phyloP scores from a whole-genome alignment of 2,329 filamentous ascomycete species.

The Penicillium sp. region DNA sequence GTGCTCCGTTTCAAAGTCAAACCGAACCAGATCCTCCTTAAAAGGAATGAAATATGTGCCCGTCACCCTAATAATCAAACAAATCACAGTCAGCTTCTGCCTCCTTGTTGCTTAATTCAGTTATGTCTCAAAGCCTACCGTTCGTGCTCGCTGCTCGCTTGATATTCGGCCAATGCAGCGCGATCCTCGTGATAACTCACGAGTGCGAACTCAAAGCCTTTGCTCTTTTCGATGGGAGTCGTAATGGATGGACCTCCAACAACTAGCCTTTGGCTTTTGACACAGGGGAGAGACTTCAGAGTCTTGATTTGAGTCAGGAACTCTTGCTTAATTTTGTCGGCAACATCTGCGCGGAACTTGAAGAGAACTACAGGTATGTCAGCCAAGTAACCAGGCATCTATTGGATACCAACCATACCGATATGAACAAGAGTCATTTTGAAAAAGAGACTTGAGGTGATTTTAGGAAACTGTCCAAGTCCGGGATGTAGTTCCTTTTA shows the following conservation, averaged over 20 bases:
- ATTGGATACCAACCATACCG: slow-evolving; percentile 12
- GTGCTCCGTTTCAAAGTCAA: slow-evolving; percentile 53
- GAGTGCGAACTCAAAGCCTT: slow-evolving; percentile 55
- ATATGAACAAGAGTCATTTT: slow-evolving; percentile 31
- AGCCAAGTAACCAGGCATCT: background rate
- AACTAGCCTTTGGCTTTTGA: slow-evolving; percentile 51
- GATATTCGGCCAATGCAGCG: slow-evolving; percentile 53
- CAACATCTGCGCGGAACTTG: slow-evolving; percentile 50
- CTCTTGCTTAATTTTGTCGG: slow-evolving; percentile 44
- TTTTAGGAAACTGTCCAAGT: background rate
- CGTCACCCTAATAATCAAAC: slow-evolving; percentile 47
- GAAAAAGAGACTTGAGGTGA: background rate
- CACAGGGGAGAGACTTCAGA: slow-evolving; percentile 52
- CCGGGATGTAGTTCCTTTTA: background rate
- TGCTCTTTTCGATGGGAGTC: slow-evolving; percentile 54
- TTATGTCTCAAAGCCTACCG: slow-evolving; percentile 37
- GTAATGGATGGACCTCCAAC: slow-evolving; percentile 59
- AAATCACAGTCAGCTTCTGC: background rate
- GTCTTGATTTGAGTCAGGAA: slow-evolving; percentile 53
- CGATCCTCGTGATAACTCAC: slow-evolving; percentile 54
- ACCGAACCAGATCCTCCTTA: slow-evolving; percentile 55
- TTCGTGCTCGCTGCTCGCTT: slow-evolving; percentile 56
- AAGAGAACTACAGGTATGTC: slow-evolving; percentile 47
- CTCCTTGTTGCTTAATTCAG: background rate
- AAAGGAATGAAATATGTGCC: slow-evolving; percentile 55